phyloP scores from a whole-genome alignment of 2,329 filamentous ascomycete genomes.

The Monosporascus sp. region DNA sequence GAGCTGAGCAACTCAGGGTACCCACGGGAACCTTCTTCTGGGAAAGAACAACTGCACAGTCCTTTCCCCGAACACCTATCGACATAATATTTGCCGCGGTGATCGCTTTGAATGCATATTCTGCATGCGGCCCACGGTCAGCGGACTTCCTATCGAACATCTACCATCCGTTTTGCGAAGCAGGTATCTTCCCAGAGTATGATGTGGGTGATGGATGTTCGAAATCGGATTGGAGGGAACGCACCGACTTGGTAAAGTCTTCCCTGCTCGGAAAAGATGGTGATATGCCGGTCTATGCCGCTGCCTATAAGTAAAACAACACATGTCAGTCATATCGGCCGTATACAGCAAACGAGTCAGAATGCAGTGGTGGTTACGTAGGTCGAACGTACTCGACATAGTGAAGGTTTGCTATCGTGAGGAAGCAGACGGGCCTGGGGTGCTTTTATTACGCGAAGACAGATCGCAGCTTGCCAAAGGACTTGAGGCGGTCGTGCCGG shows the following conservation, averaged over 20 bases:
- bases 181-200: slow-evolving; percentile 3
- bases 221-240: slow-evolving; percentile 32
- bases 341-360: slow-evolving; percentile 7
- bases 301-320: slow-evolving; percentile 49
- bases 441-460: neutral
- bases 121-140: slow-evolving; percentile 43
- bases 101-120: slow-evolving; percentile 99
- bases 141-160: slow-evolving; percentile 2
- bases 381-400: slow-evolving; percentile 4
- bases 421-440: neutral
- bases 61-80: slow-evolving; percentile 90
- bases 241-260: slow-evolving; percentile 98
- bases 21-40: slow-evolving; percentile 99
- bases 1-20: slow-evolving; percentile 23
- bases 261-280: slow-evolving; percentile 98
- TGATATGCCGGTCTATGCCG: slow-evolving; percentile 97
- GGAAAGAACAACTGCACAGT: slow-evolving; percentile 93
- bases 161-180: neutral
- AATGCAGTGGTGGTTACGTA: slow-evolving; percentile 3
- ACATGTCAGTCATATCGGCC: slow-evolving; percentile 19
- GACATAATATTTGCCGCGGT: slow-evolving; percentile 99
- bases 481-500: neutral
- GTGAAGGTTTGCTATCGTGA: neutral
- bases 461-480: neutral
- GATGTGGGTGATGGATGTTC: slow-evolving; percentile 8